Conservation (phyloP, 345 rosid species). For the Eucalyptus polybractea region DNA sequence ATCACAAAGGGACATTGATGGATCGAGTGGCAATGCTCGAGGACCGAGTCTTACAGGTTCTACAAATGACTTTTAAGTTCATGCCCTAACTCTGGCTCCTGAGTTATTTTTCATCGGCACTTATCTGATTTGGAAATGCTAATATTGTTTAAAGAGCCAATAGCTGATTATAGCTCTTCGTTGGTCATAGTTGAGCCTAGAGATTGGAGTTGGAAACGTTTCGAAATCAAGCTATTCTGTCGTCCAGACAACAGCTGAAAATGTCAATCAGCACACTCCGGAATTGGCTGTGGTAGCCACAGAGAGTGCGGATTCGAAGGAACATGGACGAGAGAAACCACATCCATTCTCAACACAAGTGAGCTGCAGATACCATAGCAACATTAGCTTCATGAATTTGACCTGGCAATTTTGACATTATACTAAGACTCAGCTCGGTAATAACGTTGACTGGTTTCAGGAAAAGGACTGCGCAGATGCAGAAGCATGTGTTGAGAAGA, state of each 20-base stretch:
- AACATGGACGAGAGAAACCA: neutral
- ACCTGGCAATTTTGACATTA: neutral
- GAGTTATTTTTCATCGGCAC: neutral
- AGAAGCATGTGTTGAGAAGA: neutral
- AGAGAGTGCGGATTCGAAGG: neutral
- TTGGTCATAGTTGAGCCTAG: neutral
- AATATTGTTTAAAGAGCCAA: neutral
- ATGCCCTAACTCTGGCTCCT: neutral
- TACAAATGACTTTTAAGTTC: neutral
- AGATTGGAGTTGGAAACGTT: neutral
- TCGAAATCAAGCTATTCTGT: constrained; percentile 7
- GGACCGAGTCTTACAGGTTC: constrained; percentile 18
- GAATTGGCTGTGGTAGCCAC: neutral
- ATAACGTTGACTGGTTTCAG: neutral
- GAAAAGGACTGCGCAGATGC: neutral
- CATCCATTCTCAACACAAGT: neutral
- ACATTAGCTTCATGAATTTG: neutral
- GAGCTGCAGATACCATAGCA: neutral
- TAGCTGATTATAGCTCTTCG: neutral
- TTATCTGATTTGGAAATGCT: neutral
- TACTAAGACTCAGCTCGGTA: neutral
- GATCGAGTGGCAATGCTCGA: constrained; percentile 19
- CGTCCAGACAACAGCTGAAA: neutral
- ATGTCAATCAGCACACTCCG: neutral
- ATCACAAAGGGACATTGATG: constrained; percentile 12